Evolutionary conservation across 805 yeast species (phyloP).

Genomic region (Zygosaccharomyces bailii): DNA sequence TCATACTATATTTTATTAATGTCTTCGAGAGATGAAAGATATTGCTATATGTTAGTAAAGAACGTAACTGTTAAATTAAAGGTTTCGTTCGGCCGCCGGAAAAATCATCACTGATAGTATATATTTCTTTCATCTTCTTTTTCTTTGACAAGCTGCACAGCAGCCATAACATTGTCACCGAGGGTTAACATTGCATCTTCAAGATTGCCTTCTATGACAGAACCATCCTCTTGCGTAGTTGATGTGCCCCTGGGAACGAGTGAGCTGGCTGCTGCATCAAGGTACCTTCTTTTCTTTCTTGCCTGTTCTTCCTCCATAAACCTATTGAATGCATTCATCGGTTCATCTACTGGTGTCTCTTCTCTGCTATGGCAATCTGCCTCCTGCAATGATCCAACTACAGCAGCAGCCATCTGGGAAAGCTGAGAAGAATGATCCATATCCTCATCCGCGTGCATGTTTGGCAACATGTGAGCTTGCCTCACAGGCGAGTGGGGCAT

Average conservation of each 20-base stretch:
- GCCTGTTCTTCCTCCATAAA: constrained; percentile 26
- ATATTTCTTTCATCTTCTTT: constrained; percentile 11
- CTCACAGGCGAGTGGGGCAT: constrained; percentile 20
- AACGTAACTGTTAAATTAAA: neutral
- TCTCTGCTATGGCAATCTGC: neutral
- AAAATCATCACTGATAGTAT: neutral
- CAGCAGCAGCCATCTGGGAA: constrained; percentile 29
- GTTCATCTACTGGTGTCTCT: constrained; percentile 8
- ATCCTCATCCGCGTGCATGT: constrained; percentile 13
- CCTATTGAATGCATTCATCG: constrained; percentile 29
- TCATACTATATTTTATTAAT: no score
- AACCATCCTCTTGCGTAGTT: constrained; percentile 13
- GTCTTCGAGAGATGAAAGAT: no score
- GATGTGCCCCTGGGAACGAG: constrained; percentile 3
- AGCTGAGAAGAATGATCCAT: constrained; percentile 22
- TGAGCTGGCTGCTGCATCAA: constrained; percentile 18
- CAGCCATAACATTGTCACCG: constrained; percentile 32
- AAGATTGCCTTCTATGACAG: constrained; percentile 17
- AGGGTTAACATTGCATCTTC: constrained; percentile 27
- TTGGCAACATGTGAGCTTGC: constrained; percentile 31
- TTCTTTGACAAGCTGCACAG: constrained; percentile 26
- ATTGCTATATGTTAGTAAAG: no score
- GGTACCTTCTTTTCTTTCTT: constrained; percentile 20
- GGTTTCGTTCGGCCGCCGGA: neutral
- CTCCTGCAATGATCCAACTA: constrained; percentile 24